phyloP scores from a whole-genome alignment of 805 yeast genomes.

The Candida schatavii region DNA sequence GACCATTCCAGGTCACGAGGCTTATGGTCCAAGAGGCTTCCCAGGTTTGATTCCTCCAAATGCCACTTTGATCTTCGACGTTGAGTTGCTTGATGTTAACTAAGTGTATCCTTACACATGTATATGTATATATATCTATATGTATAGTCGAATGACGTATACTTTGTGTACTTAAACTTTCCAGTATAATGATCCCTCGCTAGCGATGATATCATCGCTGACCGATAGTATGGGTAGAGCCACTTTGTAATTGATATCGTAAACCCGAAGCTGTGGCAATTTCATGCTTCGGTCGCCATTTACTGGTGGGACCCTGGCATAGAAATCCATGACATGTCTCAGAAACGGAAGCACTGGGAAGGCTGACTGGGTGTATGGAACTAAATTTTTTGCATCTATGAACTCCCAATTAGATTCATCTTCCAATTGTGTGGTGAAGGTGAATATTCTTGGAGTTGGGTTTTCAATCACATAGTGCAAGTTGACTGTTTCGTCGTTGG shows the following conservation, averaged over 20 bases:
- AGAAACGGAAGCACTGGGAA: conserved; percentile 64
- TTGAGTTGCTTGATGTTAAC: conserved; percentile 63
- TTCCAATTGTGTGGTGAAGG: conserved; percentile 51
- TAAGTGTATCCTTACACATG: no score
- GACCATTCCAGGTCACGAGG: conserved; percentile 90
- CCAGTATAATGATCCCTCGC: conserved; percentile 16
- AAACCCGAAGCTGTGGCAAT: conserved; percentile 63
- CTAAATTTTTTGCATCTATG: conserved; percentile 20
- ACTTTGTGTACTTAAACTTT: not conserved
- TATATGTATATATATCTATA: not conserved
- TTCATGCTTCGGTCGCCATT: conserved; percentile 20
- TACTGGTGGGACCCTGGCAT: conserved; percentile 10
- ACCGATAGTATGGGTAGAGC: conserved; percentile 45
- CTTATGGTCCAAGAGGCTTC: conserved; percentile 92
- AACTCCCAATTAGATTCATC: conserved; percentile 25
- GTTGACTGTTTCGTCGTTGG: conserved; percentile 12
- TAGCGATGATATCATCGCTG: conserved; percentile 14
- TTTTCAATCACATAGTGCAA: conserved; percentile 62
- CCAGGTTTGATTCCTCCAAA: conserved; percentile 97
- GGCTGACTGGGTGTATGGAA: conserved; percentile 29
- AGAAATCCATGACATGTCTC: conserved; percentile 41
- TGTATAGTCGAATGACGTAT: no score
- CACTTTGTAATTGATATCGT: conserved; percentile 67
- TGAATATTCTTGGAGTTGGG: conserved; percentile 68
- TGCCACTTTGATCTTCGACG: conserved; percentile 87